Base-by-base conservation (phyloP, 352 stramenopile species). In the Globisporangium recalcitrans region DNA sequence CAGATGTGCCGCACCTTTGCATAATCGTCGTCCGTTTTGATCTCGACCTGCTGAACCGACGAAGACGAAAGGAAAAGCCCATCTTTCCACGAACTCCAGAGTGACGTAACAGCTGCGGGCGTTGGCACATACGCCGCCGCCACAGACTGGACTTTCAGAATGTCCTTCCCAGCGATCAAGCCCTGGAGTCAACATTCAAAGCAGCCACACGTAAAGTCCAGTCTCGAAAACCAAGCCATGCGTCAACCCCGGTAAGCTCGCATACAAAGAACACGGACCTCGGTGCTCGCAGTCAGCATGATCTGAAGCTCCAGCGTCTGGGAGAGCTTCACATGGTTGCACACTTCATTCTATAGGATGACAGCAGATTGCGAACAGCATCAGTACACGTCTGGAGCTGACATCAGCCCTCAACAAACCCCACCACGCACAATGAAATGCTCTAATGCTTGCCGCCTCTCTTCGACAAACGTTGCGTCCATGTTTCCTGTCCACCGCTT, bases 401-500 rank as follows among this genome's bases (percentile, higher is more conserved):
- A 48, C 24, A 36, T 16, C 29, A 27, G 13, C 10, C 26, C 26
- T 36, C 14, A 2, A 14, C 16, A 22, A 16, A 7, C 29, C n/a
- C 26, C 5, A 21, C 3, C 14, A 54, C 77, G 51, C 52, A 95
- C 85, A 60, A 96, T 91, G 54, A 94, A 96, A 59, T 95, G 82
- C 48, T 96, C 86, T 11, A 96, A 70, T 0, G 83, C 86, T 74
- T 94, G 85, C 19, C 85, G 82, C 44, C 88, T 77, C 62, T 95
- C 87, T 76, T 96, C 85, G 29, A 97, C 83, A 66, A 97, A 97
- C 4, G 84, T 93, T 14, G 84, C 84, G 61, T 95, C 85, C 83
- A 96, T 90, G 61, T 95, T 96, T 26, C 87, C 87, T 31, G 83
- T 90, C 85, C 85, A 94, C 52, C 85, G 76, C 56, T 96, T 97